phyloP scores from a whole-genome alignment of 441 rosid species.

The Aleurites moluccanus region DNA sequence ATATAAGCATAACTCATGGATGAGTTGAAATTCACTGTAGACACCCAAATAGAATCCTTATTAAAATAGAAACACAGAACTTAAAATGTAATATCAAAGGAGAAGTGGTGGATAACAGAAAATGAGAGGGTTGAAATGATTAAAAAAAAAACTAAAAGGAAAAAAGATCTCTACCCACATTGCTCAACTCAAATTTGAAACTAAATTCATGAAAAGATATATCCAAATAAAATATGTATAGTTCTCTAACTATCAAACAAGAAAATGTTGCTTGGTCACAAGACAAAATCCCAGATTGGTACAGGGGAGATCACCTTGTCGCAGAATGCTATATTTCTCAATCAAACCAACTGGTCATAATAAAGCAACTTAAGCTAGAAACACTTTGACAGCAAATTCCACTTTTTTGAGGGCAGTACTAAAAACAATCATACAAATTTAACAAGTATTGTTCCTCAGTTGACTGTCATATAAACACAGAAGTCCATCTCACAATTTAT shows the following conservation, averaged over 20 bases:
- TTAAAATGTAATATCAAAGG: background rate
- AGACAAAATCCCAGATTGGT: background rate
- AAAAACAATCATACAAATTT: background rate
- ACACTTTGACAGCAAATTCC: background rate
- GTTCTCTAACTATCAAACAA: background rate
- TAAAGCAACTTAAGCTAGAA: background rate
- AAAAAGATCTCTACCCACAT: background rate
- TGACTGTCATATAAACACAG: background rate
- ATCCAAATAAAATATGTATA: background rate
- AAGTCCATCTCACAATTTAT: background rate
- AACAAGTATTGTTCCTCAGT: background rate
- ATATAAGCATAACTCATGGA: slow-evolving; percentile 97
- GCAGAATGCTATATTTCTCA: background rate
- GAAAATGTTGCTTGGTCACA: background rate
- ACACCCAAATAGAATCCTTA: slow-evolving; percentile 31
- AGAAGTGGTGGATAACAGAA: background rate
- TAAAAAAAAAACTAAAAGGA: background rate
- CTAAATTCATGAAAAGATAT: background rate
- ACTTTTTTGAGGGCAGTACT: background rate
- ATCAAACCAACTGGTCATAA: background rate
- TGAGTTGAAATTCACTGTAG: slow-evolving; percentile 98
- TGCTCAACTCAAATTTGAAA: background rate
- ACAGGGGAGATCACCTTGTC: background rate
- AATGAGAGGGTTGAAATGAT: background rate
- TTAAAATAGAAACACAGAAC: slow-evolving; percentile 21